Conservation (phyloP, 2,329 filamentous ascomycete species). For the Ampelomyces quisqualis region DNA sequence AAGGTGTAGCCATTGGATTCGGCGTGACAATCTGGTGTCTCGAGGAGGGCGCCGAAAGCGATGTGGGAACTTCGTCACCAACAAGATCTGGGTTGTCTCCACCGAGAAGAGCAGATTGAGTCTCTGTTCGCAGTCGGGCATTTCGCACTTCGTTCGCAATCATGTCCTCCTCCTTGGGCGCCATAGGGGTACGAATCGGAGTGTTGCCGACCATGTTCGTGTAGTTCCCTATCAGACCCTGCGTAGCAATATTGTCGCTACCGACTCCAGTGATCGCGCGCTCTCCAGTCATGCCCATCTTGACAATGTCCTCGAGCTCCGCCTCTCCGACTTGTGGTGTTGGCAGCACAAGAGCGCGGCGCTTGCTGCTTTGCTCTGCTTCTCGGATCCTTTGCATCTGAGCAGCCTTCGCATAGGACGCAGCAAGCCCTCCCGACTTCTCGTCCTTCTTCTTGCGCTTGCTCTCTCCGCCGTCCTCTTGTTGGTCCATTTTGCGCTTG, state of each 20-base stretch:
- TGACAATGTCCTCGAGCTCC: conserved; percentile 96
- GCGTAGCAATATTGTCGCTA: conserved; percentile 81
- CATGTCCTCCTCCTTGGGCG: conserved; percentile 88
- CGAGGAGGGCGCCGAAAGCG: conserved; percentile 81
- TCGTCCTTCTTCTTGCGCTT: conserved; percentile 91
- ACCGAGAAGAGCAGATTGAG: conserved; percentile 87
- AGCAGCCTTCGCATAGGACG: conserved; percentile 87
- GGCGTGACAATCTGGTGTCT: conserved; percentile 84
- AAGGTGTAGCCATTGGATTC: conserved; percentile 90
- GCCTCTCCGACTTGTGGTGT: conserved; percentile 88
- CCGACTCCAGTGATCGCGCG: conserved; percentile 75
- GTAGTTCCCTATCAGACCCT: conserved; percentile 85
- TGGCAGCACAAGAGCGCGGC: conserved; percentile 78
- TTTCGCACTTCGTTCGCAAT: conserved; percentile 97
- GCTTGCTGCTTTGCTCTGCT: conserved; percentile 94
- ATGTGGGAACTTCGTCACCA: conserved; percentile 78
- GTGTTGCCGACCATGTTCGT: conserved; percentile 75
- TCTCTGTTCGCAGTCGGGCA: conserved; percentile 87
- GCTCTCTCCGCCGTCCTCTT: conserved; percentile 73
- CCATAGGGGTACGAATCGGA: conserved; percentile 88
- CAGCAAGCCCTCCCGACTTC: conserved; percentile 68
- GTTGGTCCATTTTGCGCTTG: conserved; percentile 89
- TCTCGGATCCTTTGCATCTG: conserved; percentile 94
- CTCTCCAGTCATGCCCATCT: conserved; percentile 95
- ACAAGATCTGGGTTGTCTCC: conserved; percentile 90